Base-by-base conservation (phyloP, 148 eudicot genomes). In the Limonium bicolor region DNA sequence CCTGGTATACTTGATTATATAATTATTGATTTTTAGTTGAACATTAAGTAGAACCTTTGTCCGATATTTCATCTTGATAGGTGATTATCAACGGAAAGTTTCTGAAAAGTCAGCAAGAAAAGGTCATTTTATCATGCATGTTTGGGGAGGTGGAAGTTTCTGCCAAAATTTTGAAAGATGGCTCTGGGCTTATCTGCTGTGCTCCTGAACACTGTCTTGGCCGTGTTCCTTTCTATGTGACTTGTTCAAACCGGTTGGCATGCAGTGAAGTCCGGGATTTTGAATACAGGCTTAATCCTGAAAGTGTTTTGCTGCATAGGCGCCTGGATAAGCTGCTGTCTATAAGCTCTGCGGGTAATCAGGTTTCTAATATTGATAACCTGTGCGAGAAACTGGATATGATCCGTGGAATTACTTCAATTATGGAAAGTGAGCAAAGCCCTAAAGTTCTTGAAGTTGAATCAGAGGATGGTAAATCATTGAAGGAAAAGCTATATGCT, bases 261-360 rank as follows among this genome's bases (percentile, higher is more conserved):
- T 90, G 99, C 59, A 90, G 99, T 69, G 95, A 90, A 71, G 85
- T 90, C 58, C 72, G 95, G 51, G 95, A 90, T 57, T 90, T 90
- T 48, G 99, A 90, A 56, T 90, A 68, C 45, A 53, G 64, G 41
- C 51, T 56, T 43, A 24, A 41, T 58, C 70, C 47, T 34, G 70
- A 62, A 50, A 60, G 48, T 44, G 68, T 68, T 54, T 50, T 55
- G 14, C 67, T 70, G 29, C 64, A 57, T 36, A 58, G 45, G 40
- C 67, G 48, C 36, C 75, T 70, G 39, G 64, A 61, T 40, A 61
- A 16, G 39, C 54, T 70, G 19, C 46, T 70, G 41, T 53, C 71
- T 56, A 16, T 13, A 32, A 56, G 36, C 20, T 52, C 64, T 26
- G 41, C 48, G 10, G 46, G 37, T 6, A 48, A 51, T 27, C 23